Base-by-base conservation (phyloP, 2,329 filamentous ascomycete genomes). In the Talaromyces sp. region DNA sequence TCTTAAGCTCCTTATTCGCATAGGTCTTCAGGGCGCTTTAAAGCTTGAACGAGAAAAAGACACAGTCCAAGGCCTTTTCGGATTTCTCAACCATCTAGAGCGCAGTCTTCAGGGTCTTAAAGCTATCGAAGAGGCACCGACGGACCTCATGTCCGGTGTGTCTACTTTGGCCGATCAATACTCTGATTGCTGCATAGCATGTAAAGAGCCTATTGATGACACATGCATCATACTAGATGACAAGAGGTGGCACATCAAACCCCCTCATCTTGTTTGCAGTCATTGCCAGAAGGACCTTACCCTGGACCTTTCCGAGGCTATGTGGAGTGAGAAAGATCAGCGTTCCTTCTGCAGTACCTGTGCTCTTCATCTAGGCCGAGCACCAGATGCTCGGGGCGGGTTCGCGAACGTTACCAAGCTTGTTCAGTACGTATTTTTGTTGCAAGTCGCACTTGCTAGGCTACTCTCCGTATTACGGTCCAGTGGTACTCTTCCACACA, bases 1-100 rank as follows among this genome's bases (percentile, higher is more conserved):
- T 70, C 84, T 99, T 56, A 99, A 99, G 74, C 87, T 99, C 35
- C 84, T 99, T 60, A 99, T 99, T 66, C 86, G 94, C 52, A 99
- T 99, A 66, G 97, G 94, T 69, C 82, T 99, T 28, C 95, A 97
- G 71, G 94, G 93, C 33, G 88, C 94, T 6, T 78, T 99, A 48
- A 93, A 91, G 67, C 83, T 97, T 39, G 94, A 99, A 74, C 87
- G 91, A 58, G 93, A 97, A 67, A 87, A 86, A 51, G 80, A 82
- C 54, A 87, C 82, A 28, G 80, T 88, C 1, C 86, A 89, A 63
- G 91, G 90, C 10, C 78, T 99, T 22, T 87, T 90, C 66, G 81
- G 83, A 55, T 97, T 99, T 71, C 81, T 99, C 46, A 85, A 90
- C 57, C 88, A 94, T 65, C 83, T 99, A 54, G 85, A 86, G 66